Conservation (phyloP, 2,329 filamentous ascomycete genomes). For the Venturiaceae sp. region DNA sequence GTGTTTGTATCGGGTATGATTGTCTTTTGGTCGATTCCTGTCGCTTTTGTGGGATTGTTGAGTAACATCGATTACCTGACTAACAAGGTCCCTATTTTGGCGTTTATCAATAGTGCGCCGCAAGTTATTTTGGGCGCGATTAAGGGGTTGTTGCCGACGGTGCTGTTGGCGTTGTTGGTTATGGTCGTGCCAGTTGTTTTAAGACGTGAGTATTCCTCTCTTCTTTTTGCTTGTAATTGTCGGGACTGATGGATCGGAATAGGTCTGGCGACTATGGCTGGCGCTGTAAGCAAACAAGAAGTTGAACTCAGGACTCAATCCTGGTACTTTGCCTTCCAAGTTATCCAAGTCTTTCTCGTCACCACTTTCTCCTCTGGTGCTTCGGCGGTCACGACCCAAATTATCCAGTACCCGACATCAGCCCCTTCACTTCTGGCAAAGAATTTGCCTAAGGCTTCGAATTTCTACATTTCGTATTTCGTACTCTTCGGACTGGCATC, state of each 20-base stretch:
- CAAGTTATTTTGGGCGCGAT: slow-evolving; percentile 66
- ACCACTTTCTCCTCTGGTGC: slow-evolving; percentile 76
- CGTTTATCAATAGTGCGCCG: slow-evolving; percentile 66
- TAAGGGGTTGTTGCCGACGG: slow-evolving; percentile 71
- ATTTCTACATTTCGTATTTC: slow-evolving; percentile 94
- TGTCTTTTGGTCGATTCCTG: slow-evolving; percentile 36
- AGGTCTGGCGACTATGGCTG: slow-evolving; percentile 9
- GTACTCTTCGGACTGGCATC: slow-evolving; percentile 82
- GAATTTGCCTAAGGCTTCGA: slow-evolving; percentile 74
- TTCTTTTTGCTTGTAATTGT: slow-evolving; percentile 24
- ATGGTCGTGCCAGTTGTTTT: slow-evolving; percentile 76
- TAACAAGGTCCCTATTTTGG: slow-evolving; percentile 54
- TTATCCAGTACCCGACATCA: slow-evolving; percentile 51
- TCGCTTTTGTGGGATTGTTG: slow-evolving; percentile 32
- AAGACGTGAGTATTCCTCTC: slow-evolving; percentile 46
- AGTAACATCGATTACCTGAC: slow-evolving; percentile 34
- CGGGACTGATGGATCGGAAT: not conserved
- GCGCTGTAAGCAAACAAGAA: slow-evolving; percentile 37
- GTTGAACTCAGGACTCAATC: slow-evolving; percentile 87
- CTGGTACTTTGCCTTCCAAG: slow-evolving; percentile 82
- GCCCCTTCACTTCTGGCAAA: slow-evolving; percentile 58
- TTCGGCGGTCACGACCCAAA: slow-evolving; percentile 53
- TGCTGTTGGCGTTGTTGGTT: slow-evolving; percentile 76
- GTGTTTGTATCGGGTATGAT: slow-evolving; percentile 30
- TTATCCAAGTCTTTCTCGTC: slow-evolving; percentile 86